These are phyloP conservation scores for Oidiodendron maius DNA, from an alignment of 495 filamentous ascomycete species.

Conservation along the genomic window DNA sequence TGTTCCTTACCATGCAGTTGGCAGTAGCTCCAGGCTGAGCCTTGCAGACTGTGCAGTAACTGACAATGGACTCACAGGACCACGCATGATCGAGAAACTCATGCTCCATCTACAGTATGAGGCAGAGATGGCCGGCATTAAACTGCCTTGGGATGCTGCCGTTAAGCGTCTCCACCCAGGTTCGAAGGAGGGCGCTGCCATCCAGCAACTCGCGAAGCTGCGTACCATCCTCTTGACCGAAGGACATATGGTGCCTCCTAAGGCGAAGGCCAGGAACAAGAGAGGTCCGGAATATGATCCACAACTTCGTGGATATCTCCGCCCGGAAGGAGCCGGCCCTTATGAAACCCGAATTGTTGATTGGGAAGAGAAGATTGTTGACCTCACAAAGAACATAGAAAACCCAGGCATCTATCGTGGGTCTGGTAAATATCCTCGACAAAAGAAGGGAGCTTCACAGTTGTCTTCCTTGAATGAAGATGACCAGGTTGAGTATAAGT, in stretches of 20 bases:
- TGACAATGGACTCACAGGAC: constrained; percentile 19
- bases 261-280: constrained; percentile 20
- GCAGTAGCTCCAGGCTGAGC: not conserved
- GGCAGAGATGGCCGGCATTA: constrained; percentile 15
- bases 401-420: constrained; percentile 12
- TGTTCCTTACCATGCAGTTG: not conserved
- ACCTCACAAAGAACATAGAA: constrained; percentile 15
- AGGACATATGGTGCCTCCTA: constrained; percentile 31
- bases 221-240: constrained; percentile 24
- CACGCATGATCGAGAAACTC: constrained; percentile 33
- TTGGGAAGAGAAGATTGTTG: constrained; percentile 24
- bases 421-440: constrained; percentile 18
- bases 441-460: too few species aligned
- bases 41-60: not conserved
- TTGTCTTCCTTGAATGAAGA: not conserved
- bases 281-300: constrained; percentile 8
- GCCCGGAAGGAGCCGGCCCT: constrained; percentile 9
- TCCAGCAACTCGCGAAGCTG: constrained; percentile 26
- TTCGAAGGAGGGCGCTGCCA: constrained; percentile 21
- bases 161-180: constrained; percentile 29
- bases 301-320: constrained; percentile 26
- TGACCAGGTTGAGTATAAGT: not conserved
- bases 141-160: constrained; percentile 27
- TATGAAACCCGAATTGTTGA: constrained; percentile 15
- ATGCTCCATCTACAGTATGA: constrained; percentile 28